Evolutionary conservation across 805 yeast species (phyloP).

Genomic region (Lachancea sp.): DNA sequence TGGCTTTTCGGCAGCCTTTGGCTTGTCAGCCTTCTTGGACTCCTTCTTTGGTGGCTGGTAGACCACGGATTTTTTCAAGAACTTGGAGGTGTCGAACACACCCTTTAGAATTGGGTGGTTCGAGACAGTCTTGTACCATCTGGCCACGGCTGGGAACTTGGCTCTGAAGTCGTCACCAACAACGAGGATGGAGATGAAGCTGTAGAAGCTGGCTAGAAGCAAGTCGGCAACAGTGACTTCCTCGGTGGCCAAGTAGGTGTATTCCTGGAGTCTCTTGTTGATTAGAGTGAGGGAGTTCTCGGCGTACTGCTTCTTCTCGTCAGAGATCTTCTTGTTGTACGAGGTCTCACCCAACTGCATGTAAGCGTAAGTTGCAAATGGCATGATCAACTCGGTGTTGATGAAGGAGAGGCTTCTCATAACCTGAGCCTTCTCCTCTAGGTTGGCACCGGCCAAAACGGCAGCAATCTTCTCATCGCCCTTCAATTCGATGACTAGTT

Average conservation of each 20-base stretch:
- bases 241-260: constrained; percentile 75
- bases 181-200: constrained; percentile 38
- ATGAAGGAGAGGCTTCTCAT: constrained; percentile 72
- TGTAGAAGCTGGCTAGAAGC: constrained; percentile 16
- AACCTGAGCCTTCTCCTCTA: constrained; percentile 53
- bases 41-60: constrained; percentile 71
- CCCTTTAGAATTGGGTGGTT: constrained; percentile 43
- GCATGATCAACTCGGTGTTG: constrained; percentile 57
- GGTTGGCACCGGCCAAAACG: constrained; percentile 55
- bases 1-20: constrained; percentile 10
- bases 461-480: constrained; percentile 33
- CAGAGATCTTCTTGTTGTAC: constrained; percentile 71
- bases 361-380: constrained; percentile 42
- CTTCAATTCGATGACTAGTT: constrained; percentile 22
- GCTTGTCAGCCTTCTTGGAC: constrained; percentile 35
- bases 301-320: constrained; percentile 37
- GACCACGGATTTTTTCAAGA: constrained; percentile 50
- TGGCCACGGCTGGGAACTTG: constrained; percentile 52
- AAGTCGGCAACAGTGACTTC: constrained; percentile 39
- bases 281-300: constrained; percentile 38
- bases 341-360: constrained; percentile 58
- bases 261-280: constrained; percentile 53
- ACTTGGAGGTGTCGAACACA: constrained; percentile 45
- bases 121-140: constrained; percentile 65
- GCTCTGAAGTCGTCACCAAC: constrained; percentile 62